These are phyloP conservation scores for Coemansia sp. DNA, from an alignment of 192 early-diverging fungal species.

Conservation along the genomic window DNA sequence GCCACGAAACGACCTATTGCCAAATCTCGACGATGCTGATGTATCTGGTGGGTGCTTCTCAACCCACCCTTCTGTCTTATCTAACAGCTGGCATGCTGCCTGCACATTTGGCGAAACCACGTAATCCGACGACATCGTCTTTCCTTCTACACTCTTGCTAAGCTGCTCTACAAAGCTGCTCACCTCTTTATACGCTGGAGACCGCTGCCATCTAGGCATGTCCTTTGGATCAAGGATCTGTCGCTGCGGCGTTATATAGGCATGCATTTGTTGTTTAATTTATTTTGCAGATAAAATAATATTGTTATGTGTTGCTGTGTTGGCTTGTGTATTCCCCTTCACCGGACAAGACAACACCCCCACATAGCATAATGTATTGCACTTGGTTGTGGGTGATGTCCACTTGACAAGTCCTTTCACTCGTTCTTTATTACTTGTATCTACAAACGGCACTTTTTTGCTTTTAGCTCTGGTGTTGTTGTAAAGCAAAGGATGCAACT, in stretches of 20 bases:
- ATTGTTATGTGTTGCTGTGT: background rate
- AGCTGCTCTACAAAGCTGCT: conserved; percentile 71
- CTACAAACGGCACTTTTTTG: too few species aligned
- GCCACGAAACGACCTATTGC: conserved; percentile 86
- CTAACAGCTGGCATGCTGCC: conserved; percentile 62
- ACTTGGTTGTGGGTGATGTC: background rate
- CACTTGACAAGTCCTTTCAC: background rate
- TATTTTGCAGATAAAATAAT: background rate
- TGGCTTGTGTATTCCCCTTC: background rate
- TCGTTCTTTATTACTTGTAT: too few species aligned
- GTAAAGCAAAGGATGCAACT: too few species aligned
- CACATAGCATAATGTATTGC: background rate
- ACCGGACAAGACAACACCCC: background rate
- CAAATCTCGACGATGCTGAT: conserved; percentile 75
- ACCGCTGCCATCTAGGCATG: conserved; percentile 60
- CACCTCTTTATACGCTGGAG: conserved; percentile 67
- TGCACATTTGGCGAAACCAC: conserved; percentile 56
- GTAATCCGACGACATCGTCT: conserved; percentile 59
- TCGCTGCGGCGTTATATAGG: conserved; percentile 55
- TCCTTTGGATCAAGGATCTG: conserved; percentile 60
- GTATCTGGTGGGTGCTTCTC: conserved; percentile 74
- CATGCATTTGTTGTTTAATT: background rate
- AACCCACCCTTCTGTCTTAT: conserved; percentile 68
- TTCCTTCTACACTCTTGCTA: conserved; percentile 69
- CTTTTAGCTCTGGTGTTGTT: too few species aligned